Evolutionary conservation across 2,329 filamentous ascomycete genomes (phyloP), one percentile per base, ranked within the genome.

Genomic region (Geosmithia putterillii): DNA sequence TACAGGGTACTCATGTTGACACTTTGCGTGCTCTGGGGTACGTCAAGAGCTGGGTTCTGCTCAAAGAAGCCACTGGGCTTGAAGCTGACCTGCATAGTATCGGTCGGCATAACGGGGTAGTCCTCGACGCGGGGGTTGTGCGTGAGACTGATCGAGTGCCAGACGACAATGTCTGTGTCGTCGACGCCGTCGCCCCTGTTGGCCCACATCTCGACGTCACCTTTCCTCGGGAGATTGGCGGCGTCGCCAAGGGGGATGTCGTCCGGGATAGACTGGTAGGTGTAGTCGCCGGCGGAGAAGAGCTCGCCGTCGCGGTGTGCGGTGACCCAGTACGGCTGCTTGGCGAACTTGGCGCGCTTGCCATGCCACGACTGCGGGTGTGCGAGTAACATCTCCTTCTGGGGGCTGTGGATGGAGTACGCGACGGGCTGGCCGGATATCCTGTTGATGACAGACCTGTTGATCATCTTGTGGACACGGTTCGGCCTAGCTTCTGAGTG

Each of bases 21-120:
- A 0, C 56, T 57, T 44, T 63, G 60, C 0, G 48, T 60, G 2
- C 62, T 64, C 3, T 63, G 58, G 0, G 68, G 63, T 2, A 75
- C 68, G 50, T 76, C 70, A 5, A 74, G 44, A 0, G 62, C 67
- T 0, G 70, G 72, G 44, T 75, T 74, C 5, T 62, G 62, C 1
- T 59, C 55, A 46, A 75, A 75, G 50, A 76, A 73, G 46, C 76
- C 74, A 2, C 69, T 65, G 0, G 73, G 71, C 52, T 72, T 74
- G 41, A 76, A 53, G 0, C 59, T 57, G 0, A 75, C 69, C 45
- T 60, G 61, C 50, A 76, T 60, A 43, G 63, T 70, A 54, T 83
- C 79, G 47, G 65, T 70, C 0, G 79, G 79, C 80, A 83, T 83
- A 5, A 82, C 75, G 0, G 78, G 79, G 64, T 80, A 83, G 52